phyloP scores from a whole-genome alignment of 306 rosid species.

The Mimosa bimucronata region DNA sequence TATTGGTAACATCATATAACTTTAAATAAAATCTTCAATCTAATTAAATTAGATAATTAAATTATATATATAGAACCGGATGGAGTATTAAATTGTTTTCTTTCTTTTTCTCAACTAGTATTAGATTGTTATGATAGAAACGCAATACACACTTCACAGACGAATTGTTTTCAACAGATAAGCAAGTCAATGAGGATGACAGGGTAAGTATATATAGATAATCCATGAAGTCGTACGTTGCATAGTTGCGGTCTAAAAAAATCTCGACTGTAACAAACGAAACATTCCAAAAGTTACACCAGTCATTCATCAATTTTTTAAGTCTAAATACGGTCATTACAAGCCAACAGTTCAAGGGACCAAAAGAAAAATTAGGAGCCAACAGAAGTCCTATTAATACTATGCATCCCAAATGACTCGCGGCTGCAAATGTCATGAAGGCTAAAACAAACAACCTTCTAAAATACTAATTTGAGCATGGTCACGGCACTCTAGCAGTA shows the following conservation, averaged over 20 bases:
- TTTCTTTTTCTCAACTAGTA: no score
- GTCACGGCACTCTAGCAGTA: neutral
- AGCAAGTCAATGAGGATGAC: neutral
- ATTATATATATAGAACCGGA: no score
- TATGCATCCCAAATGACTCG: neutral
- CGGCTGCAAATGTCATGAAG: neutral
- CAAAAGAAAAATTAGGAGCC: no score
- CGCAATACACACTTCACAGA: neutral
- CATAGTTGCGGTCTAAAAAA: no score
- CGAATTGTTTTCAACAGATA: neutral
- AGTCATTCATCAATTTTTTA: neutral
- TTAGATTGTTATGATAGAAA: neutral
- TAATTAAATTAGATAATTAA: no score
- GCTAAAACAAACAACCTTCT: neutral
- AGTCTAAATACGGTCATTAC: neutral
- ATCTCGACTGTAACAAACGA: no score
- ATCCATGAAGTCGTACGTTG: neutral
- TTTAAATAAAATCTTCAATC: no score
- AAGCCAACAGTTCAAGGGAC: neutral
- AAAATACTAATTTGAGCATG: neutral
- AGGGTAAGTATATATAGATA: neutral
- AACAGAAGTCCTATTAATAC: neutral
- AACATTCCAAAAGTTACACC: no score
- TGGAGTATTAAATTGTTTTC: no score
- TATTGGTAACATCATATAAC: no score